Evolutionary conservation across 495 filamentous ascomycete genomes (phyloP).

Genomic region (Hypoxylon subgilvum): DNA sequence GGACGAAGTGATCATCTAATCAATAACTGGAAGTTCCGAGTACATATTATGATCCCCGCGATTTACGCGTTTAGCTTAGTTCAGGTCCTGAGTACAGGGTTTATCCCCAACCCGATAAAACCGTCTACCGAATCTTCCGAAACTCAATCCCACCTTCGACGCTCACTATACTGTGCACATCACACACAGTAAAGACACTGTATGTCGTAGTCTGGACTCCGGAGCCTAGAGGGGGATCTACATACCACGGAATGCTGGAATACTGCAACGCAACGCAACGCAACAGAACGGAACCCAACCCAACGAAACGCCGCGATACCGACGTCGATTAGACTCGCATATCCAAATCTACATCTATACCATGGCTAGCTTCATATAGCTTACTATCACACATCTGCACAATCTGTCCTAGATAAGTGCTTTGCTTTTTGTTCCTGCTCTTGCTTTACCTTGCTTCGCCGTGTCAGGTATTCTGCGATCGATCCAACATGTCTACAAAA

Average conservation of each 20-base stretch:
- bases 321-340: slow-evolving; percentile 10
- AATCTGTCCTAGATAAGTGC: slow-evolving; percentile 6
- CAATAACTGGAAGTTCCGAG: no score
- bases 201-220: slow-evolving; percentile 34
- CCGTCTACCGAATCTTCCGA: slow-evolving; percentile 36
- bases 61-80: neutral
- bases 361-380: slow-evolving; percentile 37
- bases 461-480: slow-evolving; percentile 9
- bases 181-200: slow-evolving; percentile 1
- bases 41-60: no score
- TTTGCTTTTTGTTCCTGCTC: no score
- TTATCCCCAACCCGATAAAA: slow-evolving; percentile 15
- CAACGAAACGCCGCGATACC: neutral
- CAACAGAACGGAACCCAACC: no score
- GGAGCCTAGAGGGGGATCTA: slow-evolving; percentile 29
- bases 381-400: slow-evolving; percentile 15
- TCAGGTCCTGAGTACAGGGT: neutral
- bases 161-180: slow-evolving; percentile 11
- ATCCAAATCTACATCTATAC: slow-evolving; percentile 44
- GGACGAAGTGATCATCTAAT: no score
- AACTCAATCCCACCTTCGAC: slow-evolving; percentile 11
- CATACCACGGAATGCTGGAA: slow-evolving; percentile 9
- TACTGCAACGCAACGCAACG: neutral
- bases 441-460: no score
- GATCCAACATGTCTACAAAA: slow-evolving; percentile 27